Conservation (phyloP, 495 filamentous ascomycete species). For the Hypomontagnella monticulosa region DNA sequence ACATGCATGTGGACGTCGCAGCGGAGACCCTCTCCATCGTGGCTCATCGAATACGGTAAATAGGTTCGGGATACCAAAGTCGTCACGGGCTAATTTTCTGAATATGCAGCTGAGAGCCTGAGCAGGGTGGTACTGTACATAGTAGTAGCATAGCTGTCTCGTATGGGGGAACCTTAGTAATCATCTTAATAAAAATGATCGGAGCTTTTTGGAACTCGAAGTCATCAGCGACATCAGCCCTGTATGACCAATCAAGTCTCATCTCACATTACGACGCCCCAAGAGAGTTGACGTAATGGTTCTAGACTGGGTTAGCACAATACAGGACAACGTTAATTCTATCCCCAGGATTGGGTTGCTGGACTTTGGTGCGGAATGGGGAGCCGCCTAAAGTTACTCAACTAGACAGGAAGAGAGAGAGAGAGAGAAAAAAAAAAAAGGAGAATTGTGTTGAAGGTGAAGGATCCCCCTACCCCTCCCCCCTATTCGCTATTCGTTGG, state of each 20-base stretch:
- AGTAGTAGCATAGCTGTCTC: neutral
- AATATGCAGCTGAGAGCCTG: constrained; percentile 12
- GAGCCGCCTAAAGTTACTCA: constrained; percentile 35
- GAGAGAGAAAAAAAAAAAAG: neutral
- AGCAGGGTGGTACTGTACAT: no score
- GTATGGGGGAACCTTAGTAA: constrained; percentile 35
- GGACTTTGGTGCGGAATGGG: constrained; percentile 3
- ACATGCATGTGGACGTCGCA: constrained; percentile 30
- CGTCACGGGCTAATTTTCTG: neutral
- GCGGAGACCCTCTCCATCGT: constrained; percentile 5
- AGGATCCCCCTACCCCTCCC: neutral
- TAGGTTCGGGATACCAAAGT: constrained; percentile 13
- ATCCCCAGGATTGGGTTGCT: constrained; percentile 26
- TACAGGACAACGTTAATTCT: constrained; percentile 4
- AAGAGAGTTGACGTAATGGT: constrained; percentile 37
- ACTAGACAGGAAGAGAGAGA: constrained; percentile 13
- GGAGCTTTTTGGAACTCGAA: neutral
- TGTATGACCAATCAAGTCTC: constrained; percentile 23
- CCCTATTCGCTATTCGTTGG: neutral
- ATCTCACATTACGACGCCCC: constrained; percentile 21
- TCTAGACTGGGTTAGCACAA: constrained; percentile 33
- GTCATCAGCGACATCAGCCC: constrained; percentile 17
- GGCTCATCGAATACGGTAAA: constrained; percentile 7
- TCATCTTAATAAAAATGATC: constrained; percentile 29
- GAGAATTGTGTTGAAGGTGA: neutral